A percentile compares a stretch with the other conserved stretches of the same genome.
Conservation (phyloP, 495 filamentous ascomycete genomes). For the Penicillium malachiteum region DNA sequence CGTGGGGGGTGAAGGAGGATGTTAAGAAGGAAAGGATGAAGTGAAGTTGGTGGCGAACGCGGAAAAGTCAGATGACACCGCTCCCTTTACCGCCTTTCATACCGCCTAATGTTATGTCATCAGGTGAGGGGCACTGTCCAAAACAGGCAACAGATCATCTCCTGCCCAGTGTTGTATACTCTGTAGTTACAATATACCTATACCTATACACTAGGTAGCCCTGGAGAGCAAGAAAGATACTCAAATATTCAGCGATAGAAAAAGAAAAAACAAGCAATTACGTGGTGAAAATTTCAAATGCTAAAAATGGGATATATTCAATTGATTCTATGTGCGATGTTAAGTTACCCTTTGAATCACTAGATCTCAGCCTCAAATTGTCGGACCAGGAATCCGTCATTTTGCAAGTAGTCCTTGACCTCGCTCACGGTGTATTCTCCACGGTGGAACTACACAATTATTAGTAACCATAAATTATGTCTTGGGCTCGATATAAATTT, state of each 20-base stretch:
- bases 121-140: neutral
- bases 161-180: no score
- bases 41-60: slow-evolving; percentile 16
- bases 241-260: no score
- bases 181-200: no score
- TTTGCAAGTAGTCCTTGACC: slow-evolving; percentile 81
- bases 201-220: no score
- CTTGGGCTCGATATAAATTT: neutral
- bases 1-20: neutral
- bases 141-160: neutral
- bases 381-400: slow-evolving; percentile 71
- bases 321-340: no score
- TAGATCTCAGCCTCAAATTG: slow-evolving; percentile 59
- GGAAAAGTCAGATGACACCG: slow-evolving; percentile 26
- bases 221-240: no score
- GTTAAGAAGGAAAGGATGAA: neutral
- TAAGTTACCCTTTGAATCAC: neutral
- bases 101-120: neutral
- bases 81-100: slow-evolving; percentile 3
- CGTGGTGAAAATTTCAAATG: no score
- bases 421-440: slow-evolving; percentile 91
- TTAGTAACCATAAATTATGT: slow-evolving; percentile 7
- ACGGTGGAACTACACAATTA: slow-evolving; percentile 70
- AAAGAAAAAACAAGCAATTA: no score
- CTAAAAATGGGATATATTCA: no score